Base-by-base conservation (phyloP, 78 protist genomes). In the Monocercomonoides exilis region DNA sequence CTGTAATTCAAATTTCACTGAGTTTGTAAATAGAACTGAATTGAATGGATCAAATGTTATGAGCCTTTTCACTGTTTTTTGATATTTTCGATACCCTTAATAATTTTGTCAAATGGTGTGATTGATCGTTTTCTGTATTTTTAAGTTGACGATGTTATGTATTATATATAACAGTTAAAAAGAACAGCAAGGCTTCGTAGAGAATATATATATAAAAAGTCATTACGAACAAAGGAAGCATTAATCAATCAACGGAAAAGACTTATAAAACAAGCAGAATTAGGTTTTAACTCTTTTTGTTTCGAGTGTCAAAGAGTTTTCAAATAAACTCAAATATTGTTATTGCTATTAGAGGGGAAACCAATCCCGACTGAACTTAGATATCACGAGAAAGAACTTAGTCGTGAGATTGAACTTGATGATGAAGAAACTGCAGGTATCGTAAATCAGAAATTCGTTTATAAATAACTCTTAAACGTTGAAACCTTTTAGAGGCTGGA, bases 161-260 rank as follows among this genome's bases (percentile, higher is more conserved):
- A n/a, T n/a, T n/a, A n/a, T n/a, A n/a, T n/a, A n/a, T n/a, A n/a
- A n/a, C n/a, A n/a, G n/a, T n/a, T n/a, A n/a, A n/a, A n/a, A n/a
- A n/a, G 94, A 0, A 77, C 87, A 34, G 42, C 84, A 33, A 90
- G 95, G 3, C 46, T 81, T 88, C 92, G 94, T 36, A 80, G 89
- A 1, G 99, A 97, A 81, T 97, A 93, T 46, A 89, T 96, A 5
- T 93, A 94, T 89, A 87, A 94, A 85, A 95, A 94, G 87, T 38
- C 88, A n/a, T 84, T 90, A 21, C 95, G 94, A 45, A 93, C 90
- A 33, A 90, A 91, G 85, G 95, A 95, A 46, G 84, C 84, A 29
- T 88, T 80, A 1, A 44, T 29, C 1, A 54, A 45, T 34, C 96
- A 94, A 77, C 82, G 91, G 79, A 95, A 94, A 89, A 77, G 91